Conservation (phyloP, 495 filamentous ascomycete species). For the Xylaria nigripes region DNA sequence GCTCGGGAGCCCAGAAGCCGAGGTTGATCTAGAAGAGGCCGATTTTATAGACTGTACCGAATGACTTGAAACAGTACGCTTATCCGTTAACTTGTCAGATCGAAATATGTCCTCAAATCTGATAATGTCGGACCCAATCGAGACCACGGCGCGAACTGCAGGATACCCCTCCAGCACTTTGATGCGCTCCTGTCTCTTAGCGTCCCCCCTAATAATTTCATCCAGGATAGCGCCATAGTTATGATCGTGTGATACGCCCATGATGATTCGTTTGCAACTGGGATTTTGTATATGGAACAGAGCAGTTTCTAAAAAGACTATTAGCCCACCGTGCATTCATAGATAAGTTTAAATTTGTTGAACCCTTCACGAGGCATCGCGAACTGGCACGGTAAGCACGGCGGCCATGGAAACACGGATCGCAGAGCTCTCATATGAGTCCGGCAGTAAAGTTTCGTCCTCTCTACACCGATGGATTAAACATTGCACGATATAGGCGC, state of each 20-base stretch:
- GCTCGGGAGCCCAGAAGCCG: constrained; percentile 5
- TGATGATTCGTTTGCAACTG: constrained; percentile 73
- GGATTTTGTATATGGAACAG: constrained; percentile 56
- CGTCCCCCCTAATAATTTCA: constrained; percentile 45
- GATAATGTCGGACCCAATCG: constrained; percentile 48
- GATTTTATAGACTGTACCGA: constrained; percentile 32
- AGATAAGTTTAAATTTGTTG: not conserved
- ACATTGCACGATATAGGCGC: not conserved
- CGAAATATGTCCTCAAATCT: constrained; percentile 61
- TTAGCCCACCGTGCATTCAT: constrained; percentile 1
- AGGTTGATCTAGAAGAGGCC: constrained; percentile 26
- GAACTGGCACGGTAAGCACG: not conserved
- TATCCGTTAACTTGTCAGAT: constrained; percentile 43
- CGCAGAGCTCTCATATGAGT: not conserved
- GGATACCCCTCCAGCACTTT: constrained; percentile 69
- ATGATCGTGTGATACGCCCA: constrained; percentile 71
- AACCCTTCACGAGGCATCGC: not conserved
- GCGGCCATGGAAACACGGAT: not conserved
- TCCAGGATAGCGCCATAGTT: constrained; percentile 65
- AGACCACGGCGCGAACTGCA: constrained; percentile 56
- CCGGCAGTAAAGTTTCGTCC: not conserved
- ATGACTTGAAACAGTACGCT: constrained; percentile 9
- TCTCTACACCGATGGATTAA: not conserved
- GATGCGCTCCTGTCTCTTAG: constrained; percentile 48
- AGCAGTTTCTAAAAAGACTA: constrained; percentile 43